A percentile compares a stretch with the other conserved stretches of the same genome.
phyloP scores from a whole-genome alignment of 106 monocot genomes.

The Ottelia alismoides region DNA sequence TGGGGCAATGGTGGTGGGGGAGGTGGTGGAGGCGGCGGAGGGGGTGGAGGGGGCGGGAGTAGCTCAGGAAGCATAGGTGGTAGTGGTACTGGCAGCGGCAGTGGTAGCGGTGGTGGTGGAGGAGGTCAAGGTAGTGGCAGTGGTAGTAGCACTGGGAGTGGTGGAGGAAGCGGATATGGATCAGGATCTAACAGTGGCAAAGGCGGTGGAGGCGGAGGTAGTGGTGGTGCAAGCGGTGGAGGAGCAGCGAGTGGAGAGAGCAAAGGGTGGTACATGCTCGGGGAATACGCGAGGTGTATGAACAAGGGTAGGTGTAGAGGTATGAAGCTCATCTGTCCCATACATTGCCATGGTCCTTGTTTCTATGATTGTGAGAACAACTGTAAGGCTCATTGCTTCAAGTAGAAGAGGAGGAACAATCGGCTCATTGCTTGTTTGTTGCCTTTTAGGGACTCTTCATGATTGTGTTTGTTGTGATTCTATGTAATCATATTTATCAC shows the following conservation, averaged over 20 bases:
- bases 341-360: conserved; percentile 84
- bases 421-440: too few relatives aligned
- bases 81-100: conserved; percentile 8
- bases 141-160: background rate
- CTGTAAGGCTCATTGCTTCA: conserved; percentile 66
- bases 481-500: too few relatives aligned
- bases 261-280: conserved; percentile 43
- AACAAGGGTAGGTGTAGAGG: conserved; percentile 37
- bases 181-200: background rate
- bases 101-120: conserved; percentile 10
- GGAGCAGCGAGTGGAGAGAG: conserved; percentile 20
- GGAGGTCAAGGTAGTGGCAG: conserved; percentile 7
- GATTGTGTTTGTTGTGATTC: too few relatives aligned
- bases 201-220: background rate
- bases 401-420: background rate
- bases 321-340: conserved; percentile 62
- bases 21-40: conserved; percentile 10
- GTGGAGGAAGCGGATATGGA: background rate
- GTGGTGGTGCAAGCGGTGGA: conserved; percentile 1
- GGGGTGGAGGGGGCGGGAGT: background rate
- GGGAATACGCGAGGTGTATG: conserved; percentile 75
- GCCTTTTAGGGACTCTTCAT: too few relatives aligned
- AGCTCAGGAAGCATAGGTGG: conserved; percentile 12
- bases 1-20: conserved; percentile 2
- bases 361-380: conserved; percentile 76